A percentile compares a stretch with the other conserved stretches of the same genome.
These are phyloP conservation scores for Yarrowia porcina DNA, from an alignment of 805 yeast genomes.

Conservation along the genomic window DNA sequence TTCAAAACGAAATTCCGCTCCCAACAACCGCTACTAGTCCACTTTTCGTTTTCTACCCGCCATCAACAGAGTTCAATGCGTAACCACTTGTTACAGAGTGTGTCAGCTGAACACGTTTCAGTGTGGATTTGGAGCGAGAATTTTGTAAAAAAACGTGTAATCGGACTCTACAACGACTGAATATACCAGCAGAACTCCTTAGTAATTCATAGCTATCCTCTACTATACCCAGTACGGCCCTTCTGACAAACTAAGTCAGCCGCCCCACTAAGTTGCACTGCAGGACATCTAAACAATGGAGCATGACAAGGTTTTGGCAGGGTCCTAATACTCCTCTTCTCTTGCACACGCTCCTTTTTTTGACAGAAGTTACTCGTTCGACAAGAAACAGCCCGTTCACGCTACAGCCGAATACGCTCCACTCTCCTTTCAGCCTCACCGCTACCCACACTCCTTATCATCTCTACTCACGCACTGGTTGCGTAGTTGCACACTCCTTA, in stretches of 20 bases:
- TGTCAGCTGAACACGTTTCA: background rate
- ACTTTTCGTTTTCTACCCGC: background rate
- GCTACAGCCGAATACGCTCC: background rate
- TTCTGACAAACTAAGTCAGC: background rate
- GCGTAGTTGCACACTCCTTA: background rate
- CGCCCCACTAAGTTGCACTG: slow-evolving; percentile 3
- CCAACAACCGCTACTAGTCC: too few relatives aligned
- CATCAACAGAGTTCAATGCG: background rate
- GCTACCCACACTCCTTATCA: background rate
- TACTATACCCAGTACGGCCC: too few relatives aligned
- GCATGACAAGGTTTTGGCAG: slow-evolving; percentile 11
- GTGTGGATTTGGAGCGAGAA: too few relatives aligned
- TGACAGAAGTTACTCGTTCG: slow-evolving; percentile 4
- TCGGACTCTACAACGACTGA: too few relatives aligned
- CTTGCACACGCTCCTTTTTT: background rate
- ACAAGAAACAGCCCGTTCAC: background rate
- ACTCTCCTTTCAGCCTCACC: slow-evolving; percentile 10
- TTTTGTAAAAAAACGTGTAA: too few relatives aligned
- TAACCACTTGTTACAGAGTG: slow-evolving; percentile 7
- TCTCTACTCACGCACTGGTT: background rate
- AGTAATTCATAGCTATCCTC: too few relatives aligned
- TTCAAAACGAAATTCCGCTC: background rate
- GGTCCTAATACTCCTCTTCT: slow-evolving; percentile 10
- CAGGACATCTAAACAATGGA: background rate
- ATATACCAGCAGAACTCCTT: too few relatives aligned